Conservation (phyloP, 2,329 filamentous ascomycete species). For the Colletotrichum liriopes region DNA sequence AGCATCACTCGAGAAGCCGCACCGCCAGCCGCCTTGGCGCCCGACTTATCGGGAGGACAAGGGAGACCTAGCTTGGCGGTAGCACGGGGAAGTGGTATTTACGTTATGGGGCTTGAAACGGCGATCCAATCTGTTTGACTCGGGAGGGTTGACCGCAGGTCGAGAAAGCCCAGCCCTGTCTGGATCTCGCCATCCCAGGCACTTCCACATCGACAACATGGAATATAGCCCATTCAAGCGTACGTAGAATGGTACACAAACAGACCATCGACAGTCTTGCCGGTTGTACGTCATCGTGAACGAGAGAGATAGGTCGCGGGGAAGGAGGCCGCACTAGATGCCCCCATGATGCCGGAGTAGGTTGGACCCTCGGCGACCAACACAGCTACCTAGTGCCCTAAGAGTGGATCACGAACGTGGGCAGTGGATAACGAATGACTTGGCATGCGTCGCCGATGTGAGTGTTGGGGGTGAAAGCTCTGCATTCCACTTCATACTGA, state of each 20-base stretch:
- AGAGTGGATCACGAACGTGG: constrained; percentile 17
- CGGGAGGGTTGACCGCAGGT: not conserved
- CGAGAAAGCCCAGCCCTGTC: not conserved
- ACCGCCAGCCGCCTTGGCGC: constrained; percentile 43
- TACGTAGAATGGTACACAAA: not conserved
- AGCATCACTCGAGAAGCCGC: constrained; percentile 35
- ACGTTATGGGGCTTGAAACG: constrained; percentile 19
- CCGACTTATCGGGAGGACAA: constrained; percentile 33
- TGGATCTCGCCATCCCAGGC: not conserved
- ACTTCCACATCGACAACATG: not conserved
- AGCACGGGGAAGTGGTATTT: constrained; percentile 19
- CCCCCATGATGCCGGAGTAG: constrained; percentile 24
- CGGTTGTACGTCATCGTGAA: not conserved
- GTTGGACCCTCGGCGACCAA: constrained; percentile 28
- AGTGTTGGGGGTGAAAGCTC: constrained; percentile 5
- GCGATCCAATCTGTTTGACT: constrained; percentile 16
- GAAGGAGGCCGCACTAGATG: constrained; percentile 19
- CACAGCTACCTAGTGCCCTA: constrained; percentile 23
- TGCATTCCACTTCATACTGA: constrained; percentile 1
- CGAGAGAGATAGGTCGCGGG: not conserved
- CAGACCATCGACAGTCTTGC: too few relatives aligned
- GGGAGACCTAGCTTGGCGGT: constrained; percentile 23
- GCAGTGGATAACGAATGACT: constrained; percentile 2
- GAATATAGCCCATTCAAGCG: not conserved
- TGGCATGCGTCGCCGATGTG: constrained; percentile 27